Conservation (phyloP, 495 filamentous ascomycete species). For the Talaromyces adpressus region DNA sequence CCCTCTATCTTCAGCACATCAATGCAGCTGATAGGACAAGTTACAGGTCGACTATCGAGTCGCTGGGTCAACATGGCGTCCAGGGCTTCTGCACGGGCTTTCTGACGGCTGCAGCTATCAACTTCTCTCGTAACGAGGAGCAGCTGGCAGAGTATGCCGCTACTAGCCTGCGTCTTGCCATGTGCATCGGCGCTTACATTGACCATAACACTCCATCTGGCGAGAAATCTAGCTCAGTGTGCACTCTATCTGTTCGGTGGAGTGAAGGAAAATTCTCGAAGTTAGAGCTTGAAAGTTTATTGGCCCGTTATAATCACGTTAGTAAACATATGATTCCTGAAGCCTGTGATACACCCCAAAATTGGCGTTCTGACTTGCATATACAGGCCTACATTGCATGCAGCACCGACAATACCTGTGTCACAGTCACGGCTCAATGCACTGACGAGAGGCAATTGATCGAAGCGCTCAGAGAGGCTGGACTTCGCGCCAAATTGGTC, state of each 20-base stretch:
- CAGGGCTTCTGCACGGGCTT: slow-evolving; percentile 33
- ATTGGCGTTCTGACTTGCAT: slow-evolving; percentile 7
- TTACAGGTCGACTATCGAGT: not conserved
- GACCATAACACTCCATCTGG: slow-evolving; percentile 14
- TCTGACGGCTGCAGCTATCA: slow-evolving; percentile 25
- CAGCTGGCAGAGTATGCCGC: slow-evolving; percentile 20
- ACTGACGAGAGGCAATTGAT: slow-evolving; percentile 15
- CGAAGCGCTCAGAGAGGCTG: slow-evolving; percentile 17
- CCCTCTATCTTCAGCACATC: not conserved
- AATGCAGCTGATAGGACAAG: not conserved
- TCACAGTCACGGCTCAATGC: slow-evolving; percentile 31
- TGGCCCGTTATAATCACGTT: not conserved
- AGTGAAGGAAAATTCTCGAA: not conserved
- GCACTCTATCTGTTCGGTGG: slow-evolving; percentile 5
- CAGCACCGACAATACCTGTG: slow-evolving; percentile 26
- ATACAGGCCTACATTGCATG: slow-evolving; percentile 39
- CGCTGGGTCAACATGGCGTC: not conserved
- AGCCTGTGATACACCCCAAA: not conserved
- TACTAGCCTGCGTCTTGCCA: slow-evolving; percentile 26
- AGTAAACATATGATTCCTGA: not conserved
- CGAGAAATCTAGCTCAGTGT: not conserved
- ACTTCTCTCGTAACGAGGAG: slow-evolving; percentile 12
- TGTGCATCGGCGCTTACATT: slow-evolving; percentile 29
- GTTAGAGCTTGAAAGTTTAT: not conserved
- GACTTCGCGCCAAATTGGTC: slow-evolving; percentile 21